Percentiles rank a stretch among this genome's conserved stretches.
phyloP scores from a whole-genome alignment of 306 rosid species.

The Glycine tomentella region DNA sequence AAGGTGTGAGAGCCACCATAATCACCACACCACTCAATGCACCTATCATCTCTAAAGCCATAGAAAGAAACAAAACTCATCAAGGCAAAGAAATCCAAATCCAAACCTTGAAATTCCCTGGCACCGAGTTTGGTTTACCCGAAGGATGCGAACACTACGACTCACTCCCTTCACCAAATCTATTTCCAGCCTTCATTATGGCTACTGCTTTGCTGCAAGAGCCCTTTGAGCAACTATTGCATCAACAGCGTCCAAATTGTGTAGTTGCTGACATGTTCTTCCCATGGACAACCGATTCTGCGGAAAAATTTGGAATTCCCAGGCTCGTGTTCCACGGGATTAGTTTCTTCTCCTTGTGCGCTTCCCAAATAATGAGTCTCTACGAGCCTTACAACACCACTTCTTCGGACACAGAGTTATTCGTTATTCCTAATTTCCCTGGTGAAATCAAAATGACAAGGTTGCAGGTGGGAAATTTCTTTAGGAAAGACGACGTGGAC shows the following conservation, averaged over 20 bases:
- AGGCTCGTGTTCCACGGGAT: constrained; percentile 49
- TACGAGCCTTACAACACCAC: constrained; percentile 47
- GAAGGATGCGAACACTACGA: constrained; percentile 44
- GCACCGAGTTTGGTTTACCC: constrained; percentile 41
- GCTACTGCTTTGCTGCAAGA: constrained; percentile 37
- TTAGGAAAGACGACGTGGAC: not conserved
- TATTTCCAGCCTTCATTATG: not conserved
- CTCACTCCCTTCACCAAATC: constrained; percentile 20
- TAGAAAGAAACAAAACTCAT: not conserved
- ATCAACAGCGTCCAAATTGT: constrained; percentile 34
- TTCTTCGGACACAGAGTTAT: constrained; percentile 48
- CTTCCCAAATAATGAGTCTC: not conserved
- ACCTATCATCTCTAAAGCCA: constrained; percentile 41
- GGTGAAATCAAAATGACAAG: constrained; percentile 51
- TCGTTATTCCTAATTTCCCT: constrained; percentile 55
- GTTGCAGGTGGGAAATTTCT: not conserved
- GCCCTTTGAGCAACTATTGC: constrained; percentile 44
- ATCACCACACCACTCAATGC: constrained; percentile 33
- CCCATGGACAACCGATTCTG: constrained; percentile 38
- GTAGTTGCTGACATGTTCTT: constrained; percentile 43
- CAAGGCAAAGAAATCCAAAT: not conserved
- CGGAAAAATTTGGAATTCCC: constrained; percentile 41
- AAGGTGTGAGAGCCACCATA: not conserved
- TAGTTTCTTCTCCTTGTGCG: constrained; percentile 47
- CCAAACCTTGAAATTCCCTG: constrained; percentile 43